Base-by-base conservation (phyloP, 805 yeast genomes). In the Spathaspora gorwiae region DNA sequence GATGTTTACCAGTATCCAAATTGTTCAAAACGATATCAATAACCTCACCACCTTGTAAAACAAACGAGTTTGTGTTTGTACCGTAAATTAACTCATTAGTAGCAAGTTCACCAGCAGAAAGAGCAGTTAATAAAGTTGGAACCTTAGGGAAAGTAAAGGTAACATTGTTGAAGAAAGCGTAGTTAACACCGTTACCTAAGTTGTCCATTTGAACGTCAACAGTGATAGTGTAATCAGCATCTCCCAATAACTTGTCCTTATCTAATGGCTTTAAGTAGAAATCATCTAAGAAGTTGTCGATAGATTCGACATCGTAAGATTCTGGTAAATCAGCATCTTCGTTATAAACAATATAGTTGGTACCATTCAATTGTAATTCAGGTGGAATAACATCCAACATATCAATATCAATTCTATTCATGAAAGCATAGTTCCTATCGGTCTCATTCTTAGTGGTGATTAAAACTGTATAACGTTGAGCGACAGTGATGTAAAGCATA, bases 1-100 rank as follows among this genome's bases (percentile, higher is more conserved):
- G 89, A 62, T 84, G 90, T 52, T 81, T 81, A 48, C 89, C 87
- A 4, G 84, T 82, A 61, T 90, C 97, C 56, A 72, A 74, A 59
- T 90, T 90, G 60, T 88, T 85, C 38, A 90, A 61, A 1, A 88
- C 85, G 38, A 90, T 65, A 54, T 90, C 96, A 39, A 90, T 73
- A 35, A 83, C 76, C 41, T 84, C 87, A 42, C 78, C 79, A 5
- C 71, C 59, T 46, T 79, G 77, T 19, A 89, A 65, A 1, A 88
- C 73, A 54, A 74, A 76, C 0, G 86, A 67, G 58, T 83, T 83
- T 44, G 84, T 81, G 56, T 81, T 83, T 14, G 84, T 72, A 40
- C 95, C 92, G 58, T 86, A 92, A 42, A 90, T 81, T n/a, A 67
- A 59, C 4, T 75, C 69, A 53, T 85, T 75, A 8, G 71, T 64